Conservation (phyloP, 1,139 yeast genomes). For the Pichiaceae sp. region DNA sequence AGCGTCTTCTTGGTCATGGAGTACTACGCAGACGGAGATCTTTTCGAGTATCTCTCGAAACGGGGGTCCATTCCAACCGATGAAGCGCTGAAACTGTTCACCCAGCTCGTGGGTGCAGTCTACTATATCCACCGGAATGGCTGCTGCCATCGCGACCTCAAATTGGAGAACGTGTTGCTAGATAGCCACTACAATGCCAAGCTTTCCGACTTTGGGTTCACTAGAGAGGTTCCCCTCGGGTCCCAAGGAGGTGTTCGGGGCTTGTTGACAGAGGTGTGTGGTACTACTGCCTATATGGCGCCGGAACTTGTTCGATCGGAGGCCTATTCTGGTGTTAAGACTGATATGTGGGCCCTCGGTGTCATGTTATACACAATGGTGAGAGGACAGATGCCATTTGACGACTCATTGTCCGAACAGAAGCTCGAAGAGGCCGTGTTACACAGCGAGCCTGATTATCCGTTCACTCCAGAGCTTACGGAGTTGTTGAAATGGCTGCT, state of each 20-base stretch:
- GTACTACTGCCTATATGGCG: constrained; percentile 95
- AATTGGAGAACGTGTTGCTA: constrained; percentile 74
- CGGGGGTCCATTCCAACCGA: constrained; percentile 43
- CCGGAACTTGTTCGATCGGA: constrained; percentile 72
- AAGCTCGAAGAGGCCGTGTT: constrained; percentile 56
- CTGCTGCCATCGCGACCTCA: constrained; percentile 85
- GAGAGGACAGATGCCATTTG: constrained; percentile 88
- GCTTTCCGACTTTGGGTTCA: constrained; percentile 89
- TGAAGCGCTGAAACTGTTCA: constrained; percentile 54
- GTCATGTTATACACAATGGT: constrained; percentile 84
- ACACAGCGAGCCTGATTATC: constrained; percentile 46
- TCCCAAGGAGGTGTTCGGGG: constrained; percentile 18
- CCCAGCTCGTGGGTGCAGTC: constrained; percentile 77
- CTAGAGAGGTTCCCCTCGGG: constrained; percentile 50
- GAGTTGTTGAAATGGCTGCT: constrained; percentile 47
- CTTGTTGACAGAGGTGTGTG: constrained; percentile 73
- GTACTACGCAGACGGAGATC: constrained; percentile 84
- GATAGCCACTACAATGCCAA: constrained; percentile 66
- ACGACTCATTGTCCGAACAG: constrained; percentile 67
- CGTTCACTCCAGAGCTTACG: constrained; percentile 23
- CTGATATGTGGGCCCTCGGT: constrained; percentile 92
- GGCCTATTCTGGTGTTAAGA: constrained; percentile 72
- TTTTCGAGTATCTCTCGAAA: constrained; percentile 64
- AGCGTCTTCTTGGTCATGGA: constrained; percentile 84
- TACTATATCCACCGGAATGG: constrained; percentile 76